phyloP scores from a whole-genome alignment of 2,329 filamentous ascomycete genomes.

The Dissoconium aciculare region DNA sequence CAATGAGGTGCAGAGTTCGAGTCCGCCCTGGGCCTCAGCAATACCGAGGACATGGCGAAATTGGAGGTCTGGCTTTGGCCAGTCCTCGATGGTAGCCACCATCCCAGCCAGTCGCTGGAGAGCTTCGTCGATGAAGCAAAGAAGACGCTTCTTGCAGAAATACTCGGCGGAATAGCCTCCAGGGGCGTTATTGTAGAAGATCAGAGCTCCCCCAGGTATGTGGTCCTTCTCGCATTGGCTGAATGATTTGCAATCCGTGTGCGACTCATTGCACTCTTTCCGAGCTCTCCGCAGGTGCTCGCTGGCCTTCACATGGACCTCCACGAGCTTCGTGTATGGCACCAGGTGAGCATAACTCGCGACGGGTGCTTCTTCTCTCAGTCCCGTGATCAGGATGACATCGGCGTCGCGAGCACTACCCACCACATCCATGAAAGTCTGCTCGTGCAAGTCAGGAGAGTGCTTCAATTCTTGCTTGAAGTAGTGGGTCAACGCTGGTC shows the following conservation, averaged over 20 bases:
- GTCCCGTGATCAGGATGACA: conserved; percentile 47
- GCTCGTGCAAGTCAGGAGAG: conserved; percentile 34
- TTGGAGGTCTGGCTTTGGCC: conserved; percentile 36
- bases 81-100: conserved; percentile 36
- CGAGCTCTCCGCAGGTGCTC: conserved; percentile 26
- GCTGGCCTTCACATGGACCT: conserved; percentile 36
- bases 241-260: conserved; percentile 5
- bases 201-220: conserved; percentile 27
- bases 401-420: conserved; percentile 29
- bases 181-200: conserved; percentile 37
- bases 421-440: conserved; percentile 39
- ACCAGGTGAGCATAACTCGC: conserved; percentile 40
- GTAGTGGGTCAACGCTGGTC: conserved; percentile 37
- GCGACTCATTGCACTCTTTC: conserved; percentile 16
- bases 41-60: conserved; percentile 48
- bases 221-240: conserved; percentile 8
- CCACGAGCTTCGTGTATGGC: conserved; percentile 38
- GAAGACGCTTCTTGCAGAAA: conserved; percentile 18
- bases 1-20: conserved; percentile 38
- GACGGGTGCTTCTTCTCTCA: conserved; percentile 47
- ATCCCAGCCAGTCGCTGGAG: conserved; percentile 35
- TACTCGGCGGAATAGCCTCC: conserved; percentile 23
- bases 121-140: conserved; percentile 35
- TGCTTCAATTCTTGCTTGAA: conserved; percentile 33
- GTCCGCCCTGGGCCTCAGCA: conserved; percentile 35